Conservation (phyloP, 129 eudicot genomes). For the Arctium lappa region DNA sequence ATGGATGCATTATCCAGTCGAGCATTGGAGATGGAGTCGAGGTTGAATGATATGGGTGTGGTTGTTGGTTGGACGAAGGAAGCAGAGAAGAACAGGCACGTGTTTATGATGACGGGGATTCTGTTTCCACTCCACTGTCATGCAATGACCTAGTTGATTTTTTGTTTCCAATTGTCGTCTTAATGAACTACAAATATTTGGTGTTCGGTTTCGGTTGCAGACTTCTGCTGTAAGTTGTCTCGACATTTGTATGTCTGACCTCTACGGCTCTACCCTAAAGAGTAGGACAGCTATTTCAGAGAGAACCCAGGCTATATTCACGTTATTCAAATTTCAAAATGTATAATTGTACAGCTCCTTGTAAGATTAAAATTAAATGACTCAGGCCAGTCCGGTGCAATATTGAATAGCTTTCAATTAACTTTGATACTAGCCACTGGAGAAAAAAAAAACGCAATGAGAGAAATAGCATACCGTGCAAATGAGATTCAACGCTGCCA, state of each 20-base stretch:
- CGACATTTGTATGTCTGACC: neutral
- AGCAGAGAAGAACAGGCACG: no score
- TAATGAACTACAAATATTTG: neutral
- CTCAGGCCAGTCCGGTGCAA: neutral
- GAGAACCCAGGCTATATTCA: neutral
- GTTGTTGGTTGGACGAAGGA: no score
- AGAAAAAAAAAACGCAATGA: neutral
- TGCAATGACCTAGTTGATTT: no score
- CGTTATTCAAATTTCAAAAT: neutral
- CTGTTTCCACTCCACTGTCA: no score
- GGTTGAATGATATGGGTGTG: no score
- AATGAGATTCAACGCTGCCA: conserved; percentile 87
- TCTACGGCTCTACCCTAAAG: neutral
- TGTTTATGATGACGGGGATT: no score
- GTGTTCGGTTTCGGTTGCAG: neutral
- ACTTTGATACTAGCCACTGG: neutral
- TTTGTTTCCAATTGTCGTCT: neutral
- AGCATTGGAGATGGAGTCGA: neutral
- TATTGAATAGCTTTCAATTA: neutral
- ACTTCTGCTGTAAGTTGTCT: no score
- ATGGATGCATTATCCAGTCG: neutral
- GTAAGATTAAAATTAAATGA: neutral
- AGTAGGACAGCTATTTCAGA: neutral
- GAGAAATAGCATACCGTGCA: conserved; percentile 61
- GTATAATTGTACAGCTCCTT: neutral